These are phyloP conservation scores for Mimosa pudica DNA, from an alignment of 306 rosid genomes.

Conservation along the genomic window DNA sequence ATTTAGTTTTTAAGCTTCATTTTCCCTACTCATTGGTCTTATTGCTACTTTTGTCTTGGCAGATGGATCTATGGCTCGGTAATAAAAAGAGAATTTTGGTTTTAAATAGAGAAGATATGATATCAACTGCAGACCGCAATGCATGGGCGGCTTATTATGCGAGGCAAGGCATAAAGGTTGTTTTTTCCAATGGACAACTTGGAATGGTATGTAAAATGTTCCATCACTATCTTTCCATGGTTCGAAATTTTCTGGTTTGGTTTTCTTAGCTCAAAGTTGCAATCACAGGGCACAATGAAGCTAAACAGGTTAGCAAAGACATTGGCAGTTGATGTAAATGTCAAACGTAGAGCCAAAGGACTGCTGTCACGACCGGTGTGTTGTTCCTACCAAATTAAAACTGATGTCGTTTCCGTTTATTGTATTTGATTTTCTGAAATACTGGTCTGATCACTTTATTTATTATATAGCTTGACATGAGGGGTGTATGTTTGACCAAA, in stretches of 20 bases:
- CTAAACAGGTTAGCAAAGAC: constrained; percentile 76
- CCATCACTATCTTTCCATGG: constrained; percentile 28
- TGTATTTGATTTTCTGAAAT: constrained; percentile 20
- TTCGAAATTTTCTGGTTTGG: constrained; percentile 27
- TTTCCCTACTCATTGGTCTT: constrained; percentile 15
- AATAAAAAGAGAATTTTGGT: constrained; percentile 88
- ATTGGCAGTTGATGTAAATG: constrained; percentile 82
- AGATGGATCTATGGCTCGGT: constrained; percentile 94
- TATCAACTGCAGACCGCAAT: constrained; percentile 80
- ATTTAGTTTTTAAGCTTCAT: background rate
- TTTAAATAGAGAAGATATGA: constrained; percentile 97
- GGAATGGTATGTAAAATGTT: constrained; percentile 69
- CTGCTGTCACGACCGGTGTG: constrained; percentile 87
- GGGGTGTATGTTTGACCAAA: background rate
- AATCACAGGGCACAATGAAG: constrained; percentile 83
- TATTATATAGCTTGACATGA: background rate
- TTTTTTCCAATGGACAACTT: constrained; percentile 85
- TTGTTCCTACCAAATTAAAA: constrained; percentile 36
- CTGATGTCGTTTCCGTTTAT: constrained; percentile 18
- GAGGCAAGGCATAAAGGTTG: constrained; percentile 68
- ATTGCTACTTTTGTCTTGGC: constrained; percentile 34
- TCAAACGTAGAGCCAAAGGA: constrained; percentile 92
- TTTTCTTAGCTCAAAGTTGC: constrained; percentile 36
- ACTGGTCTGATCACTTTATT: background rate
- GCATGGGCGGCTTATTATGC: constrained; percentile 90